Conservation (phyloP, 257 asterid species). For the Solanum pennellii region DNA sequence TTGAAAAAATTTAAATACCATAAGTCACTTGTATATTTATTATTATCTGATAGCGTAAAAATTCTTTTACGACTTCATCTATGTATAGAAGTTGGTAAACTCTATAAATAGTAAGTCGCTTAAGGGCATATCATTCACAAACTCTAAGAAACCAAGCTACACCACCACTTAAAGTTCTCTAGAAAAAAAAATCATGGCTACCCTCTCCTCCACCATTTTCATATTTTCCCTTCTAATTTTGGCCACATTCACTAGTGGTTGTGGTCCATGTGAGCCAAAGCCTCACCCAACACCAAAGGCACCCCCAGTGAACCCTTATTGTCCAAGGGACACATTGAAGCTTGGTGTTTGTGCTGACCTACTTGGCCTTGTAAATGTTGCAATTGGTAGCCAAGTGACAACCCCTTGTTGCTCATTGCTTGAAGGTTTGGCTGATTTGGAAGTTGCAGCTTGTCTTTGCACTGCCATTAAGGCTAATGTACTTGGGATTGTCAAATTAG, state of each 20-base stretch:
- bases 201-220: slow-evolving; percentile 10
- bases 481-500: slow-evolving; percentile 63
- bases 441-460: slow-evolving; percentile 50
- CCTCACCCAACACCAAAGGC: slow-evolving; percentile 18
- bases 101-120: slow-evolving; percentile 19
- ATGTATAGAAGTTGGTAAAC: background rate
- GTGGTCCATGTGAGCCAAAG: slow-evolving; percentile 19
- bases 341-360: slow-evolving; percentile 11
- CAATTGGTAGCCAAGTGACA: background rate
- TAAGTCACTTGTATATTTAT: background rate
- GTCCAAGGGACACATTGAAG: slow-evolving; percentile 9
- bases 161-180: too few relatives aligned
- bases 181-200: slow-evolving; percentile 26
- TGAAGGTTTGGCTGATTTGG: slow-evolving; percentile 24
- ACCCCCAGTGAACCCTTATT: slow-evolving; percentile 27
- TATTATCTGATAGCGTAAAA: background rate
- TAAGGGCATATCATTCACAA: slow-evolving; percentile 9
- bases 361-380: slow-evolving; percentile 7
- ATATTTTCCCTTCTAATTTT: slow-evolving; percentile 31
- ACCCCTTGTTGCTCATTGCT: slow-evolving; percentile 7
- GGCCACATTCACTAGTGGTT: slow-evolving; percentile 26
- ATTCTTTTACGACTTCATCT: too few relatives aligned
- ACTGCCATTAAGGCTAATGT: slow-evolving; percentile 11
- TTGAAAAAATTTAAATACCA: accelerated
- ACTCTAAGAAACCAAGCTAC: background rate